Base-by-base conservation (phyloP, 2,329 filamentous ascomycete species). In the Aureobasidium musti region DNA sequence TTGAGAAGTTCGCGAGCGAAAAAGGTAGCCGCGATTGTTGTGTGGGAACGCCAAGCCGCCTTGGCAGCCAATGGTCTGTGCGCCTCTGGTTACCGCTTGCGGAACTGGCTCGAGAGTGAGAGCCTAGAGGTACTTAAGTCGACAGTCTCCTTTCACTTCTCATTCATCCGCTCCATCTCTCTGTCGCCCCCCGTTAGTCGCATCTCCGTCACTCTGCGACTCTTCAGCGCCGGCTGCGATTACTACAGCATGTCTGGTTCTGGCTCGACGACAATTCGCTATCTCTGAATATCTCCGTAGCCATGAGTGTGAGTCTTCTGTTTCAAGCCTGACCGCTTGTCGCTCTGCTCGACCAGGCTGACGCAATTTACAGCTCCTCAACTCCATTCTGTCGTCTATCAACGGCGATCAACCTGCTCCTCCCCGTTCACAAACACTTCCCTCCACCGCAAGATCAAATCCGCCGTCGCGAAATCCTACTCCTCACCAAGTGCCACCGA, bases 301-400 rank as follows among this genome's bases (percentile, higher is more conserved):
- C 39, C 59, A 70, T 70, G 69, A 70, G 69, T 59, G 69, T 70
- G 53, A 67, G 68, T 67, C 52, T 13, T 10, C 23, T 33, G 37
- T 17, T n/a, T 26, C 26, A 35, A 13, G 54, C 26, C 17, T 33
- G 39, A 33, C 28, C 61, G 30, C 54, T 41, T 14, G 23, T 39
- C 54, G 26, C 39, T 30, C 21, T 54, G 50, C n/a, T 35, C 37
- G 28, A 35, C 41, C 26, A 11, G 52, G 39, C 68, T 69, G 50
- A 68, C 47, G 33, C 21, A 35, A 33, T 11, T 10, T 5, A n/a
- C 67, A 82, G 81, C 82, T 83, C 69, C 78, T 84, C 67, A 81
- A 81, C 71, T 83, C 82, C 26, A 78, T 83, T 45, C 78, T 84
- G 68, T 79, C 81, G 67, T 83, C 81, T 45, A 81, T 83, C 68